Base-by-base conservation (phyloP, 345 rosid genomes). In the Abelmoschus esculentus region DNA sequence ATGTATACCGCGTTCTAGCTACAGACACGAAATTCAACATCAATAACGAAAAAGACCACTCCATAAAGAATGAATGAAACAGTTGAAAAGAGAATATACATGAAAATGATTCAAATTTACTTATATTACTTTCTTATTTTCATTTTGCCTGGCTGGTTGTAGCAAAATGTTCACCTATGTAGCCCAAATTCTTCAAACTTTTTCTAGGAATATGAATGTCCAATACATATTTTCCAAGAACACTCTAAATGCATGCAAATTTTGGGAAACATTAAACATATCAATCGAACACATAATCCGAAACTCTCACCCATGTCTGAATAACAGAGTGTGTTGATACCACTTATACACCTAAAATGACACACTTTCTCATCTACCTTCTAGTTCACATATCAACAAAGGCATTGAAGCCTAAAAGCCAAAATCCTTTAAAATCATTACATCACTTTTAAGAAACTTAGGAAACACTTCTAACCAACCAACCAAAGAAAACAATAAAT, bases 1-100 rank as follows among this genome's bases (percentile, higher is more conserved):
- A 50, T 80, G 87, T 22, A 79, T 76, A 28, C 92, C 90, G 63
- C 92, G 79, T 74, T 90, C 96, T 73, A 87, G 80, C 96, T 90
- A 77, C 55, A 70, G 49, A 73, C 28, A 73, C 34, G 53, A 72
- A 55, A 56, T 52, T 49, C 22, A 65, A 29, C 10, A 4, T 36
- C 61, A 46, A 58, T 49, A 22, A 56, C 8, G 50, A 42, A 47
- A 53, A 18, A 60, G 46, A 67, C 6, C 38, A 70, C 49, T 32
- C 11, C 53, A 69, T 15, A 76, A 28, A 49, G 44, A 52, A 61
- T 57, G 46, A 14, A 77, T 28, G 46, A 11, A 31, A 58, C n/a
- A 6, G 29, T 0, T 36, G 17, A 29, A 66, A 15, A 49, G 1
- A 7, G 3, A 5, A 60, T 28, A 40, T 9, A 32, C 5, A 50